Base-by-base conservation (phyloP, 2,329 filamentous ascomycete genomes). In the Fusarium marasasianum region DNA sequence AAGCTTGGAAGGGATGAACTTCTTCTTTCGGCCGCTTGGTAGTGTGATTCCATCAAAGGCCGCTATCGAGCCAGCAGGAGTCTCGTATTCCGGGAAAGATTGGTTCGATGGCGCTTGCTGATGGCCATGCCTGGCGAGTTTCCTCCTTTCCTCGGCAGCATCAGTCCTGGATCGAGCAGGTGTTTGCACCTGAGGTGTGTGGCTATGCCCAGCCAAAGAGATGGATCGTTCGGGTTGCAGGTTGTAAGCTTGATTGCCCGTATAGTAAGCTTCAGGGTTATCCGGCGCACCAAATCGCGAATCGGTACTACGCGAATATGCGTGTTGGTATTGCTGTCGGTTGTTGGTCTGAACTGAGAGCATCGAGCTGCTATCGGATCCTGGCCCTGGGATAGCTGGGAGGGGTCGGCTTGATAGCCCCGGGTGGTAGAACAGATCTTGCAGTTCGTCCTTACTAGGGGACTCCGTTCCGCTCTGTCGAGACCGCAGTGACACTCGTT, bases 101-200 rank as follows among this genome's bases (percentile, higher is more conserved):
- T 85, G 79, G n/a, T 85, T 86, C 51, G 89, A 86, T 47, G 86
- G 71, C 79, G 72, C 81, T 35, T 88, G 81, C 53, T 88, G 87
- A 51, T 88, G 87, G 59, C 65, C 65, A 14, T 89, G 82, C 50
- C 88, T 87, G 66, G 88, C 86, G 81, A 85, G 82, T 78, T 86
- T 87, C 77, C 87, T 88, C 44, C 90, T 86, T 76, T 91, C 89
- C 72, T 92, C 92, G 44, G 97, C 93, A 44, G 95, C 95, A 84
- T 99, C 96, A 14, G 96, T 99, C 82, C 97, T 95, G 41, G 96
- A 98, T 66, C 96, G 90, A 44, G 94, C 92, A n/a, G 96, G 95
- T 37, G 95, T 89, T 72, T 93, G 89, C 37, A 96, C 89, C 66
- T 91, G 89, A 40, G 95, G 95, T 13, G 93, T 93, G 72, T 92